Evolutionary conservation across 768 basidiomycete genomes (phyloP), one percentile per base, ranked within the genome.

Genomic region (Daedaleopsis sinensis): DNA sequence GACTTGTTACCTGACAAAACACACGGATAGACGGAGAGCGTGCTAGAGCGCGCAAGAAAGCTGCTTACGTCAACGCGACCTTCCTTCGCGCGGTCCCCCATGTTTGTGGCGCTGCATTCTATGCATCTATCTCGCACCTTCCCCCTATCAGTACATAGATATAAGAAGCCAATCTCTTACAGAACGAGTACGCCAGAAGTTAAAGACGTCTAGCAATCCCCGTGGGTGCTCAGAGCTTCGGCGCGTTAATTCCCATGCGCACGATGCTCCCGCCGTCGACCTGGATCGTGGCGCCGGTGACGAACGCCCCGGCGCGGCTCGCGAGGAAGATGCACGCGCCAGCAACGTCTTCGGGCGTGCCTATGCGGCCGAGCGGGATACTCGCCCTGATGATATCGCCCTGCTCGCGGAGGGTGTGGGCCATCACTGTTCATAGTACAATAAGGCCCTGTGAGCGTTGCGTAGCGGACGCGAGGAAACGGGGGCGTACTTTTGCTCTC

Each of bases 311-410:
- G 0, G 85, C 87, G 38, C 79, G 78, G 55, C 84, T 83, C 13
- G 84, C 77, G 16, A 90, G 76, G 77, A 82, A 91, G 58, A 90
- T 65, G 46, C 82, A 85, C 18, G 86, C 78, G 0, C 85, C 88
- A 1, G 80, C 85, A 23, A 90, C 80, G 66, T 90, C 89, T 67
- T 88, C 85, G 1, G 84, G 80, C 19, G 77, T 78, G 5, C 89
- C 88, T 50, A 89, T 81, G 11, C 86, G 77, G 16, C 74, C 76
- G 54, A 82, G 72, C 2, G 87, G 86, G 19, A 85, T 74, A 23
- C 69, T 67, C 0, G 73, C 73, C 8, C 78, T 68, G 57, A 89
- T 74, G 11, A 68, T 60, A 12, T 84, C 79, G 38, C 84, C 80
- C 16, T 71, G 67, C 4, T 74, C 71, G 21, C 79, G 77, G 38